Percentiles rank a stretch among this genome's conserved stretches.
Conservation (phyloP, 805 yeast genomes). For the Starmerella potacharoeniae region DNA sequence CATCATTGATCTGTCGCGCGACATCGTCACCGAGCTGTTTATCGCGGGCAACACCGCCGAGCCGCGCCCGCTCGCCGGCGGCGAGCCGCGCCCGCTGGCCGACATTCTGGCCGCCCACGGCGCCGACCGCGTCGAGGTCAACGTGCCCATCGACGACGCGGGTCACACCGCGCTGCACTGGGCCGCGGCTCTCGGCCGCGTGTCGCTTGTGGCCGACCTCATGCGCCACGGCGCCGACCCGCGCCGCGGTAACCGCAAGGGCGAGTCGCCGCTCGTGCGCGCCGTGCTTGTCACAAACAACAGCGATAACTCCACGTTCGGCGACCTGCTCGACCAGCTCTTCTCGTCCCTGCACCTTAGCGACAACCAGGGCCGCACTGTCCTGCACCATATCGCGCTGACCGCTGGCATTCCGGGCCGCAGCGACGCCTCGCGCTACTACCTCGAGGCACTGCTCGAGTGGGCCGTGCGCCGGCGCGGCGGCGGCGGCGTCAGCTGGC, state of each 20-base stretch:
- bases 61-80: slow-evolving; percentile 8
- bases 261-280: slow-evolving; percentile 78
- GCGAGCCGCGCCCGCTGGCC: background rate
- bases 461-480: slow-evolving; percentile 56
- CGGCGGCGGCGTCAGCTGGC: slow-evolving; percentile 37
- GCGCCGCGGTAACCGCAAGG: slow-evolving; percentile 61
- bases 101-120: slow-evolving; percentile 26
- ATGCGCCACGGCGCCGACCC: slow-evolving; percentile 59
- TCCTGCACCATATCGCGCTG: slow-evolving; percentile 75
- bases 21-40: slow-evolving; percentile 23
- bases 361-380: slow-evolving; percentile 64
- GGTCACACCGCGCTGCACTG: slow-evolving; percentile 93
- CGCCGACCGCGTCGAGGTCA: slow-evolving; percentile 33
- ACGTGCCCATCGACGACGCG: slow-evolving; percentile 81
- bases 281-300: slow-evolving; percentile 77
- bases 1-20: slow-evolving; percentile 12
- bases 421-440: slow-evolving; percentile 60
- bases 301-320: slow-evolving; percentile 67
- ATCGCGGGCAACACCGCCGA: slow-evolving; percentile 16
- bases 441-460: slow-evolving; percentile 57
- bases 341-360: slow-evolving; percentile 60
- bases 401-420: slow-evolving; percentile 71
- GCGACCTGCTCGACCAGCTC: slow-evolving; percentile 53
- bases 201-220: slow-evolving; percentile 54
- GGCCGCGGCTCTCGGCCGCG: slow-evolving; percentile 84